Percentiles rank a stretch among this genome's conserved stretches.
Evolutionary conservation across 1,284 basidiomycete species (phyloP).

Genomic region (Entoloma clypeatum): DNA sequence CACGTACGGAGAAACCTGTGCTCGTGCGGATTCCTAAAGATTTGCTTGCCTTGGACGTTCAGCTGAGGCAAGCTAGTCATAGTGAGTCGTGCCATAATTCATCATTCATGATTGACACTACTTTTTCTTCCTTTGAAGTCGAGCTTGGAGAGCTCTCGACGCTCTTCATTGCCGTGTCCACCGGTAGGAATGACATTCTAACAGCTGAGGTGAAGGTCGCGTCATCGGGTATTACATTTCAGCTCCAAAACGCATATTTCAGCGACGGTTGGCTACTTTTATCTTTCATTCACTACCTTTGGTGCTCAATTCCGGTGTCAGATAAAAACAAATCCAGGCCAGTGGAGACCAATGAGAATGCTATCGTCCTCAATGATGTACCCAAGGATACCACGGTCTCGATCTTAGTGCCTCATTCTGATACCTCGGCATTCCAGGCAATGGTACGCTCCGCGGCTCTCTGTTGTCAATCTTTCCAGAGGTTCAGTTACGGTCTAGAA

Average conservation of each 20-base stretch:
- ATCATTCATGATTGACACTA: conserved; percentile 1
- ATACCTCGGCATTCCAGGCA: conserved; percentile 49
- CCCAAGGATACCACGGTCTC: conserved; percentile 40
- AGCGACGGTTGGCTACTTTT: conserved; percentile 29
- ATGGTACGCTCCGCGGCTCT: conserved; percentile 43
- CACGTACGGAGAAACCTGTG: conserved; percentile 26
- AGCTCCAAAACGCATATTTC: conserved; percentile 41
- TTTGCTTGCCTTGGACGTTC: conserved; percentile 53
- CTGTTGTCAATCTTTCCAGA: background rate
- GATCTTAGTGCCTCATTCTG: conserved; percentile 61
- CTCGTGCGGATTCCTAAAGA: conserved; percentile 62
- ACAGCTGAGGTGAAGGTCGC: conserved; percentile 51
- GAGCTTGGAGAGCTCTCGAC: conserved; percentile 58
- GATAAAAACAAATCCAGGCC: conserved; percentile 21
- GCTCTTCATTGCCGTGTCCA: conserved; percentile 52
- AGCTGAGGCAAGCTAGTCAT: conserved; percentile 53
- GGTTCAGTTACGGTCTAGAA: conserved; percentile 41
- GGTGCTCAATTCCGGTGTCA: conserved; percentile 1
- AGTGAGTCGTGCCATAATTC: conserved; percentile 40
- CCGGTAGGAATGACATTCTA: conserved; percentile 62
- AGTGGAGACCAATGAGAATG: conserved; percentile 37
- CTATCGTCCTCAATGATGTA: conserved; percentile 46
- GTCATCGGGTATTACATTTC: conserved; percentile 52
- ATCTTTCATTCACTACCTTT: background rate
- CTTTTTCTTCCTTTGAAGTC: conserved; percentile 39